Conservation (phyloP, 208 protist genomes). For the Leptomonas seymouri region DNA sequence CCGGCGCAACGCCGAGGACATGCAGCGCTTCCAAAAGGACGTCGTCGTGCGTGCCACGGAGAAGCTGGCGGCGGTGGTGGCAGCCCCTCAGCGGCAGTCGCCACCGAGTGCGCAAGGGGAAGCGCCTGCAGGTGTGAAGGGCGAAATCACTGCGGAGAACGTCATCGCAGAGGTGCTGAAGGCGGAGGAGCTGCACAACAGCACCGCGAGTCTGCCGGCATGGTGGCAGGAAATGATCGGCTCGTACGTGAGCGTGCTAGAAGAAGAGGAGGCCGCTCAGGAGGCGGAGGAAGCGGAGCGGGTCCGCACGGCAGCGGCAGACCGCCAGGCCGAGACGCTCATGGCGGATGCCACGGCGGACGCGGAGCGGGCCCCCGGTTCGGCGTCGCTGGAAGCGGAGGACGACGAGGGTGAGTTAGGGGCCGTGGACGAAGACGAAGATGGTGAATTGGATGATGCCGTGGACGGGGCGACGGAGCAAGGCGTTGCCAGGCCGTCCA, state of each 20-base stretch:
- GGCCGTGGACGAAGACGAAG: conserved; percentile 19
- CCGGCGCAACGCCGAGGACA: conserved; percentile 58
- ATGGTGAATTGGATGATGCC: conserved; percentile 7
- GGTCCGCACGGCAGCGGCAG: conserved; percentile 20
- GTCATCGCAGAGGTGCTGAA: conserved; percentile 33
- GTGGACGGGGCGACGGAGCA: background rate
- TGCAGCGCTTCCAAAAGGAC: conserved; percentile 64
- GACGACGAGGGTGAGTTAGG: conserved; percentile 8
- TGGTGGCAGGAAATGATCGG: conserved; percentile 63
- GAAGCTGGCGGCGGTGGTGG: conserved; percentile 42
- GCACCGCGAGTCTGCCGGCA: conserved; percentile 23
- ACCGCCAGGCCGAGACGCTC: conserved; percentile 17
- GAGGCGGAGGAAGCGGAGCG: conserved; percentile 28
- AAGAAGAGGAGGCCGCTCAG: conserved; percentile 33
- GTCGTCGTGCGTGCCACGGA: conserved; percentile 61
- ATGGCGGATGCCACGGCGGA: conserved; percentile 26
- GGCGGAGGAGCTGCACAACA: conserved; percentile 19
- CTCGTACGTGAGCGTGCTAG: conserved; percentile 50
- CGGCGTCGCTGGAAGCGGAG: conserved; percentile 8
- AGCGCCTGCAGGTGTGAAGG: background rate
- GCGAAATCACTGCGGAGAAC: conserved; percentile 7
- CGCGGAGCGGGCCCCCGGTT: conserved; percentile 29
- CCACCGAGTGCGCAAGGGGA: background rate
- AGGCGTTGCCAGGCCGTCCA: background rate
- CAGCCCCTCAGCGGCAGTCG: background rate